Base-by-base conservation (phyloP, 129 eudicot species). In the Flaveria trinervia region DNA sequence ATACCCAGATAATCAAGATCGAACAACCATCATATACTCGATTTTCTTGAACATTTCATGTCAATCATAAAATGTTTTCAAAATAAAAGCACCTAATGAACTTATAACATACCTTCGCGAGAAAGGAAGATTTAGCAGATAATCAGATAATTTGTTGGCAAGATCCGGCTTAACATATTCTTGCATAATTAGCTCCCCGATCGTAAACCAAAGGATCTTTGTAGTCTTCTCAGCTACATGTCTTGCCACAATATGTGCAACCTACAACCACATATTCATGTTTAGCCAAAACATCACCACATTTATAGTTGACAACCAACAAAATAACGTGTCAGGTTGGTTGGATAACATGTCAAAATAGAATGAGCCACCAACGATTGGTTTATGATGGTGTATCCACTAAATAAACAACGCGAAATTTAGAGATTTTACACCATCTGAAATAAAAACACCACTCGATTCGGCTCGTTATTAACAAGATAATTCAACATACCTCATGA, bases 241-340 rank as follows among this genome's bases (percentile, higher is more conserved):
- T 72, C 98, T 85, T 11, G 97, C 98, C 76, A 93, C 97, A 33
- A 85, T 92, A 87, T 90, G 98, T 65, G 83, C 97, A 82, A 93
- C 98, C 98, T 93, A 82, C 70, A 80, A 72, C 25, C 70, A 72
- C 41, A 22, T 20, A 25, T 64, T 51, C 72, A 79, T 16, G 16
- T 36, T 72, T 50, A 65, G 28, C 17, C 23, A 16, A 79, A 18
- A 55, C n/a, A 54, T 2, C 48, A 43, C 1, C 11, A 43, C 48
- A 7, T 43, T 44, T 44, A 0, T 45, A 45, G 11, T 9, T 45
- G 13, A 45, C 50, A 8, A 45, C 50, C 50, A 45, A 11, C 12
- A 45, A 45, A 8, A 44, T 3, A 10, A 45, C 14, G 14, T 9
- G 13, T 45, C 14, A 11, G 13, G 50, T 45, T 1, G 13, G 50